Evolutionary conservation across 2,329 filamentous ascomycete genomes (phyloP), one percentile per base, ranked within the genome.

Genomic region (Aspergillus felis): DNA sequence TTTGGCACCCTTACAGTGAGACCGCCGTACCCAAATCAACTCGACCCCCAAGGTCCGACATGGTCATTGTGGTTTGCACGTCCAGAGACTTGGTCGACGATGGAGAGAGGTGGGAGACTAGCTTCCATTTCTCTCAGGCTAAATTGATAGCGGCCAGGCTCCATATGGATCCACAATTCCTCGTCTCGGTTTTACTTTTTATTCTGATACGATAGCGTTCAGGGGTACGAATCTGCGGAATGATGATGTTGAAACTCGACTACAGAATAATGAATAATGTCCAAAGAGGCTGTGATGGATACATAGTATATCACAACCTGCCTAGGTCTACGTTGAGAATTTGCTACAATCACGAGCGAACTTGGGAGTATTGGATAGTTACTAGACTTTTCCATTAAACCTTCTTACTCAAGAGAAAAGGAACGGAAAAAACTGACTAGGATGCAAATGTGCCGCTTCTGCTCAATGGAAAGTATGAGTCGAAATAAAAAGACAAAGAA

Each of bases 401-500:
- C 1, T 35, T 12, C 32, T 38, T 38, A 38, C 32, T 17, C 32
- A 5, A 38, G 4, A 35, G 17, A 38, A 35, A 35, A 35, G 3
- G 32, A 6, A 14, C 12, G 32, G 12, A 5, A 35, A 32, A 35
- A 35, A 14, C 12, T 17, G 32, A 38, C 14, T 17, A 17, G 14
- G 17, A 38, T 17, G 5, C 32, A 38, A 38, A 38, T 38, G 32
- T 17, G 32, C 14, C 32, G 32, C 32, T 38, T 51, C 35, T 55
- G 25, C 51, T 56, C 28, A 32, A 38, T 48, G 29, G 28, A 24
- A 44, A 61, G 51, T 53, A 44, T 46, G 44, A 54, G 58, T 42
- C 29, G 51, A 52, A 47, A 22, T 44, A 55, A 60, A 54, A 49
- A 58, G 22, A 55, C 51, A 57, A 55, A 55, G 54, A 55, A 54